Evolutionary conservation across 257 asterid species (phyloP), one percentile per base, ranked within the genome.

Genomic region (Solanum piurae): DNA sequence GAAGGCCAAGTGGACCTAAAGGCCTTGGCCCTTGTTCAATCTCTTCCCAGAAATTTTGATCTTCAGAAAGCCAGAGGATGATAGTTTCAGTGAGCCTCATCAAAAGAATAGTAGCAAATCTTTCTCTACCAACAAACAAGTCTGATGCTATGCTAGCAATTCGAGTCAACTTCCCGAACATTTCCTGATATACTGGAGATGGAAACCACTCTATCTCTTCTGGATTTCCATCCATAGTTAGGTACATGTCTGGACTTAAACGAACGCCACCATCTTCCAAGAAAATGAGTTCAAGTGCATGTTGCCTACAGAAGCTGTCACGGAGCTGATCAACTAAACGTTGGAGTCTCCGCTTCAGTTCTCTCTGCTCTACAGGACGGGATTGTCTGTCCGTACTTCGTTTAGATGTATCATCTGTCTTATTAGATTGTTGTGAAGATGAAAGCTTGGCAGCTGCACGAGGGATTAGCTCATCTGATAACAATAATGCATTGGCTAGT

Each of bases 21-120:
- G 95, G 92, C 62, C 72, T 90, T 46, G 92, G 91, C 49, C 92
- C 98, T n/a, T 91, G 89, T 88, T 97, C 98, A 82, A 97, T 93
- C 87, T 95, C 99, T 73, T 97, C 98, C 99, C 98, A 97, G 75
- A 97, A 97, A 93, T 80, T 88, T 86, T 95, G 98, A 91, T 97
- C 98, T 88, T 97, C 98, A 83, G 98, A 97, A 86, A 97, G 96
- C 98, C 99, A 95, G 0, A 97, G 91, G 86, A 95, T 97, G 33
- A 95, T 91, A n/a, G 98, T 97, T 89, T 95, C 99, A 44, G 98
- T 95, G 86, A 97, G 97, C 64, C 98, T 95, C 97, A 95, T 96
- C 83, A 97, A 76, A 25, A 95, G 94, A 77, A 95, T 88, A 31
- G 99, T 97, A 10, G 95, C 96, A 90, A 97, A 97, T 89, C 98